Evolutionary conservation across 345 rosid species (phyloP).

Genomic region (Euphorbia tirucalli): DNA sequence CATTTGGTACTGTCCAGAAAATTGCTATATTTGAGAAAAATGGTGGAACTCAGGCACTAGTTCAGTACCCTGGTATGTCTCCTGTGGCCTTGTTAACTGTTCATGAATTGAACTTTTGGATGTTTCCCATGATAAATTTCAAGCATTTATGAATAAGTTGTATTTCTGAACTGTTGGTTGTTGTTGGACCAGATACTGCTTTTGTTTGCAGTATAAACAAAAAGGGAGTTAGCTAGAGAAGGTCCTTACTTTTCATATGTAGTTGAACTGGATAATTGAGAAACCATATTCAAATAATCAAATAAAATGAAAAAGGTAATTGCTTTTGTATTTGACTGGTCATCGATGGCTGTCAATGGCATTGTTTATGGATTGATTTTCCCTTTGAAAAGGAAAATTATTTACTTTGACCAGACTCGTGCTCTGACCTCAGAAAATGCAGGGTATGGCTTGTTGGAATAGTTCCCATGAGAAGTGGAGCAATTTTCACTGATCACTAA

Average conservation of each 20-base stretch:
- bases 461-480: neutral
- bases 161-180: neutral
- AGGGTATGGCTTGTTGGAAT: neutral
- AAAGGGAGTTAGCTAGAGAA: neutral
- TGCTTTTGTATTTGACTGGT: neutral
- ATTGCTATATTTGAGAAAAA: slow-evolving; percentile 95
- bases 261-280: neutral
- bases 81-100: slow-evolving; percentile 9
- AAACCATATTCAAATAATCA: no score
- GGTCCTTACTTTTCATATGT: neutral
- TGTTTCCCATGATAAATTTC: neutral
- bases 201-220: neutral
- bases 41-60: slow-evolving; percentile 88
- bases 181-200: neutral
- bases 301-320: neutral
- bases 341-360: neutral
- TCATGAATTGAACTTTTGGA: slow-evolving; percentile 2
- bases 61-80: slow-evolving; percentile 80
- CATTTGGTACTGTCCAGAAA: slow-evolving; percentile 88
- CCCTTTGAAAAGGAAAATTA: neutral
- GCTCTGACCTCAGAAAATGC: neutral
- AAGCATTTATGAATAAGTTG: neutral
- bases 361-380: slow-evolving; percentile 1
- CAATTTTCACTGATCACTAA: neutral
- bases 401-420: neutral